Conservation (phyloP, 1,139 yeast species). For the Suhomyces anneliseae region DNA sequence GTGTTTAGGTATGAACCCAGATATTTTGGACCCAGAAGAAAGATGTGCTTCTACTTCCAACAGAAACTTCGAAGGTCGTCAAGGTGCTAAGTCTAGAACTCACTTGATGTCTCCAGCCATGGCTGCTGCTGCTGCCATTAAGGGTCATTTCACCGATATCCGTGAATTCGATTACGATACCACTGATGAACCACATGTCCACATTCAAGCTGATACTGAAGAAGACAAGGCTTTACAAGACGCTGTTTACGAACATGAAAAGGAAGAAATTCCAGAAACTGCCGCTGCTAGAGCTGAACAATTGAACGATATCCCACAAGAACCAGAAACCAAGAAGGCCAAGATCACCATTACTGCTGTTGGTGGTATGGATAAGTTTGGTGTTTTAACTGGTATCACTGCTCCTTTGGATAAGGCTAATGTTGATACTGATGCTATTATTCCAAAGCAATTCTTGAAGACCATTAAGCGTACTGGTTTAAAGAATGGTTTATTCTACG, state of each 20-base stretch:
- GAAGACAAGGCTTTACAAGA: constrained; percentile 62
- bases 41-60: constrained; percentile 98
- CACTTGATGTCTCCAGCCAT: constrained; percentile 98
- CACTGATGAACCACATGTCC: constrained; percentile 60
- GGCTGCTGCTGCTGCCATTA: constrained; percentile 98
- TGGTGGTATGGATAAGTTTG: constrained; percentile 72
- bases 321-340: constrained; percentile 34
- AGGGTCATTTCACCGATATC: constrained; percentile 88
- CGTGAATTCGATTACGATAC: constrained; percentile 71
- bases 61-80: constrained; percentile 98
- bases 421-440: constrained; percentile 96
- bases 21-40: constrained; percentile 89
- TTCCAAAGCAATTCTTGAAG: constrained; percentile 96
- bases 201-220: constrained; percentile 52
- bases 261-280: constrained; percentile 49
- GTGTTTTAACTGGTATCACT: constrained; percentile 75
- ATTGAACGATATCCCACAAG: constrained; percentile 57
- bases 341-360: constrained; percentile 24
- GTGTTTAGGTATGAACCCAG: constrained; percentile 99
- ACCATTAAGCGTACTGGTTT: constrained; percentile 97
- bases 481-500: constrained; percentile 84
- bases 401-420: constrained; percentile 95
- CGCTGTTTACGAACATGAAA: constrained; percentile 70
- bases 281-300: constrained; percentile 46
- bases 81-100: constrained; percentile 95